Base-by-base conservation (phyloP, 1,284 basidiomycete genomes). In the Taiwanofungus camphoratus region DNA sequence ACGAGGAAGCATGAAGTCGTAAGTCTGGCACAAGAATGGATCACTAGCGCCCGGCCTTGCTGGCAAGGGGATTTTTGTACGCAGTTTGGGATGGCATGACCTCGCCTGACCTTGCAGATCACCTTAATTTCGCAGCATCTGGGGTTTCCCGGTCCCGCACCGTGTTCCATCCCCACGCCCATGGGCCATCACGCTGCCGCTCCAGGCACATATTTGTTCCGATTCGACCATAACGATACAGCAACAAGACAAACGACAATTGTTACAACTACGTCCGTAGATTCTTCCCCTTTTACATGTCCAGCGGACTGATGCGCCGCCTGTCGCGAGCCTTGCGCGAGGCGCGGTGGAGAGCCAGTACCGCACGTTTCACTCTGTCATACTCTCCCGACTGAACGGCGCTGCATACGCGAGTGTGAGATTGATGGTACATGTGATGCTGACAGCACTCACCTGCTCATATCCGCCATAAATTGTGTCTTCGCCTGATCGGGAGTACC, bases 361-460 rank as follows among this genome's bases (percentile, higher is more conserved):
- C 72, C 0, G 83, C 80, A 53, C 85, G 82, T 64, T 91, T 92
- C 49, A 90, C 80, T 56, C 82, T 84, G 58, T 91, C 87, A 46
- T 75, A 76, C 56, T 88, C 76, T 42, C 71, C 69, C 1, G 67
- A 65, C 45, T 77, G 76, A 41, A 90, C 65, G 2, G 82, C 75
- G 46, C 89, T 90, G 56, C 16, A 36, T 37, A 35, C 15, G 13
- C 26, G 13, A 8, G 9, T 19, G 15, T 44, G 38, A 29, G 40
- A 42, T 50, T 34, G 39, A 51, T 39, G 34, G 7, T 8, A 42
- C 27, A 38, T n/a, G n/a, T 29, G 12, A 33, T n/a, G 36, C 44
- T 21, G 29, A 8, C 20, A 37, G n/a, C 15, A 73, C 82, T 60
- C 57, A 94, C 89, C 62, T 74, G 41, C 76, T 82, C 36, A 93